Evolutionary conservation across 139 green algal species (phyloP).

Genomic region (Desmodesmus armatus): DNA sequence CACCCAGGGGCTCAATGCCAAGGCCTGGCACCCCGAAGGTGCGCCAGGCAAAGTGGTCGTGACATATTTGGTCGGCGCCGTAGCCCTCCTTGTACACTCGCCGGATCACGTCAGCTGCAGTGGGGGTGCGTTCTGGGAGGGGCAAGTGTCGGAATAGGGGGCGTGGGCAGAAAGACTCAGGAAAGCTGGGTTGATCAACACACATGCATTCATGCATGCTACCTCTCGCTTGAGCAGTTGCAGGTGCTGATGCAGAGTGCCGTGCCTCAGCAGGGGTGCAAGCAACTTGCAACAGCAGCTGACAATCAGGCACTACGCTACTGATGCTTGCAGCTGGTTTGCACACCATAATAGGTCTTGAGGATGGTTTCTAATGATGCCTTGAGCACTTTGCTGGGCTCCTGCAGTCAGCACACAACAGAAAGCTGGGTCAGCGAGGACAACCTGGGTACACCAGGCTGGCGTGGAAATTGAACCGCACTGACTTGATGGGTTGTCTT

Average conservation of each 20-base stretch:
- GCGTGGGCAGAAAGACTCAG: too few species aligned
- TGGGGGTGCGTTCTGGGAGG: neutral
- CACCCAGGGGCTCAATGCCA: constrained; percentile 47
- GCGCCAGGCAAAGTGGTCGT: constrained; percentile 61
- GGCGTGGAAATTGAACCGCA: too few species aligned
- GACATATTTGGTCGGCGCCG: constrained; percentile 34
- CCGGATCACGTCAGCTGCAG: constrained; percentile 14
- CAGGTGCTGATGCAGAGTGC: too few species aligned
- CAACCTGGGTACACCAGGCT: too few species aligned
- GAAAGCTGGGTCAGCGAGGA: too few species aligned
- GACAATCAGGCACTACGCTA: too few species aligned
- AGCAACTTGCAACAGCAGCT: too few species aligned
- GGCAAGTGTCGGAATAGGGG: neutral
- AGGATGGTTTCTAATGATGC: constrained; percentile 31
- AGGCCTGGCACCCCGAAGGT: constrained; percentile 58
- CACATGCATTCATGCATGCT: too few species aligned
- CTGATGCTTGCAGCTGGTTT: neutral
- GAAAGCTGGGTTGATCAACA: too few species aligned
- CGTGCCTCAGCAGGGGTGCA: too few species aligned
- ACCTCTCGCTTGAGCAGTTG: too few species aligned
- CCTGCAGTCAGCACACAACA: constrained; percentile 15
- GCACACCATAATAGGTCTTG: constrained; percentile 14
- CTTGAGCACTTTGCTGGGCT: constrained; percentile 10
- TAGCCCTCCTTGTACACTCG: constrained; percentile 36
- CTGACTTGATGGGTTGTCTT: too few species aligned